Evolutionary conservation across 2,329 filamentous ascomycete species (phyloP).

Genomic region (Nannizziopsis arthrosporioides): DNA sequence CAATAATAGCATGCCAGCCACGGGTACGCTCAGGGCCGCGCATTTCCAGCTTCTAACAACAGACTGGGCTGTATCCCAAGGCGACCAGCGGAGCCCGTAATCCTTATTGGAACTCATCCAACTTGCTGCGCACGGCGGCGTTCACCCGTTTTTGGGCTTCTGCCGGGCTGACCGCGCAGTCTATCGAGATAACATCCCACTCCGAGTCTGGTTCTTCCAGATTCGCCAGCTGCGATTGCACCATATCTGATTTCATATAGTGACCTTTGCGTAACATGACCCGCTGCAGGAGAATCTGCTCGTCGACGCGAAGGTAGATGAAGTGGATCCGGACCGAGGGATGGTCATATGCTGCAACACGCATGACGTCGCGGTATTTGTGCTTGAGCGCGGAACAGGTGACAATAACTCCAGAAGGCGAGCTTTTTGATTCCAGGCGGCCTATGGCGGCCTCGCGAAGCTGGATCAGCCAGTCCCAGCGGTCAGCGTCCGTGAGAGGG

Average conservation of each 20-base stretch:
- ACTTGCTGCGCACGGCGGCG: constrained; percentile 10
- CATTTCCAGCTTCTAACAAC: no score
- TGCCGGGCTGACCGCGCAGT: constrained; percentile 50
- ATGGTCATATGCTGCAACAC: constrained; percentile 65
- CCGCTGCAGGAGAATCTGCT: constrained; percentile 62
- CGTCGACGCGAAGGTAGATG: constrained; percentile 72
- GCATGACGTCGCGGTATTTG: constrained; percentile 89
- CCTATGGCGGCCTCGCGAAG: constrained; percentile 54
- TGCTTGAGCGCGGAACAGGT: constrained; percentile 94
- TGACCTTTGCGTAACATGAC: constrained; percentile 67
- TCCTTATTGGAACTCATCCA: constrained; percentile 12
- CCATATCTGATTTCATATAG: constrained; percentile 95
- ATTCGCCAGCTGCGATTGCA: constrained; percentile 77
- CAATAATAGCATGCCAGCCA: no score
- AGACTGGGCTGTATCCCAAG: no score
- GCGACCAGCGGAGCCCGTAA: neutral
- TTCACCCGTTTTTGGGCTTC: constrained; percentile 25
- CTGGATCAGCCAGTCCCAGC: constrained; percentile 90
- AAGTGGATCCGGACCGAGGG: constrained; percentile 74
- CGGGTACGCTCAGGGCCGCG: no score
- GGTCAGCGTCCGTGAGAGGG: constrained; percentile 81
- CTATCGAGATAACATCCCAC: constrained; percentile 58
- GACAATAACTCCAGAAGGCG: constrained; percentile 65
- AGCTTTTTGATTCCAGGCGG: constrained; percentile 33
- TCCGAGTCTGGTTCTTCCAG: constrained; percentile 76